Conservation (phyloP, 1,284 basidiomycete species). For the Heterobasidion irregulare region DNA sequence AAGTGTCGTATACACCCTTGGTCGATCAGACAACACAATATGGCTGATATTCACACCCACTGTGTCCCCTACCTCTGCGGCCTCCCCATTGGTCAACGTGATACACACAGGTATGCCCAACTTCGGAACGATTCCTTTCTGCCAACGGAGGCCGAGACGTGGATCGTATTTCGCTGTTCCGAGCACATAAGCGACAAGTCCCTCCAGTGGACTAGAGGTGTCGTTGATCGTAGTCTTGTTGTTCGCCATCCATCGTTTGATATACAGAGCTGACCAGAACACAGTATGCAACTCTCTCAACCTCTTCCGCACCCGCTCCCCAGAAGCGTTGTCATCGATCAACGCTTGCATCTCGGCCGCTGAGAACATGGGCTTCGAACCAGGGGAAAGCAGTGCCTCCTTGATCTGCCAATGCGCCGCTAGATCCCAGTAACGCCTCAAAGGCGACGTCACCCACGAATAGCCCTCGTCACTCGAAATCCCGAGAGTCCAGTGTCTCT, state of each 20-base stretch:
- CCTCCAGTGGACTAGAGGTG: neutral
- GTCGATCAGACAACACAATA: too few relatives aligned
- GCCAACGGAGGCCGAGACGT: neutral
- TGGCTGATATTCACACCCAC: too few relatives aligned
- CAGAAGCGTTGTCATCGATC: constrained; percentile 16
- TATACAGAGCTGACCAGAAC: constrained; percentile 25
- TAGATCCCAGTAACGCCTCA: constrained; percentile 83
- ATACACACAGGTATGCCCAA: neutral
- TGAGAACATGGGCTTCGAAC: constrained; percentile 25
- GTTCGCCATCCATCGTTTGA: constrained; percentile 23
- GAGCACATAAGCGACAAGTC: neutral
- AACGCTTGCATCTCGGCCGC: constrained; percentile 25
- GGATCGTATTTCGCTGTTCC: neutral
- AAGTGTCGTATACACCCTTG: too few relatives aligned
- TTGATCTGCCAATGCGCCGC: constrained; percentile 95
- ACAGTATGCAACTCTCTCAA: constrained; percentile 21
- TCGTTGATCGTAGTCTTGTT: neutral
- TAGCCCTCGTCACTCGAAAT: constrained; percentile 70
- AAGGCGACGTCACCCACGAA: constrained; percentile 78
- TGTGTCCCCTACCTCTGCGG: neutral
- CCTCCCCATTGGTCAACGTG: neutral
- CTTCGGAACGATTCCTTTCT: neutral
- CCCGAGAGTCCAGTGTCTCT: constrained; percentile 67
- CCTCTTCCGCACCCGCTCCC: constrained; percentile 19
- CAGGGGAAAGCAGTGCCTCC: constrained; percentile 46